These are phyloP conservation scores for Colletotrichum graminicola DNA, from an alignment of 2,329 filamentous ascomycete species.

Conservation along the genomic window DNA sequence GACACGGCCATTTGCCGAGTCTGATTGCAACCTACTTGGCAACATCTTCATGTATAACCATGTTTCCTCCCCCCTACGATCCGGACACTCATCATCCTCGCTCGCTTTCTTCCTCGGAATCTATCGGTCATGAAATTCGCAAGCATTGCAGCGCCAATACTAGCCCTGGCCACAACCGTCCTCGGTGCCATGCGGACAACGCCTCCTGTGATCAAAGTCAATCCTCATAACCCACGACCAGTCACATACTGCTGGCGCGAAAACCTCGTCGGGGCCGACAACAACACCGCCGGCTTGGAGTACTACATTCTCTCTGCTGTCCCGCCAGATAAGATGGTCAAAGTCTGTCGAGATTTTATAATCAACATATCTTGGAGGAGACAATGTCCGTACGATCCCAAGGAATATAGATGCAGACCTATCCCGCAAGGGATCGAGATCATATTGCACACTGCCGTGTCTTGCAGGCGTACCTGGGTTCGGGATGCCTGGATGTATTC, in stretches of 20 bases:
- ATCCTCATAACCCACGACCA: too few species aligned
- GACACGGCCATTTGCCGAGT: not conserved
- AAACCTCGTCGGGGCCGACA: too few species aligned
- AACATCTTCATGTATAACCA: not conserved
- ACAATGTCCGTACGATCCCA: not conserved
- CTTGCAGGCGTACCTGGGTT: not conserved
- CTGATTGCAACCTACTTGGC: not conserved
- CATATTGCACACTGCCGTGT: not conserved
- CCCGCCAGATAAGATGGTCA: not conserved
- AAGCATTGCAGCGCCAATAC: not conserved
- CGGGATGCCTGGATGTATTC: not conserved
- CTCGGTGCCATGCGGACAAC: not conserved
- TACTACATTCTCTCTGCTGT: not conserved
- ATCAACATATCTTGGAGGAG: too few species aligned
- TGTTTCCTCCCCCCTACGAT: too few species aligned
- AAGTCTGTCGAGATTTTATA: not conserved
- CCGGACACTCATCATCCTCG: not conserved
- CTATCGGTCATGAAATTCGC: not conserved
- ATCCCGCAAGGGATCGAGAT: not conserved
- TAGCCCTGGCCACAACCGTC: not conserved
- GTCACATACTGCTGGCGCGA: too few species aligned
- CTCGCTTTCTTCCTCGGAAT: not conserved
- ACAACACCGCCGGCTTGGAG: not conserved
- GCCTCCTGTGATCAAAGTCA: not conserved
- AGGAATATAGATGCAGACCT: not conserved